phyloP scores from a whole-genome alignment of 1,284 basidiomycete species.

The Ganoderma multipileum region DNA sequence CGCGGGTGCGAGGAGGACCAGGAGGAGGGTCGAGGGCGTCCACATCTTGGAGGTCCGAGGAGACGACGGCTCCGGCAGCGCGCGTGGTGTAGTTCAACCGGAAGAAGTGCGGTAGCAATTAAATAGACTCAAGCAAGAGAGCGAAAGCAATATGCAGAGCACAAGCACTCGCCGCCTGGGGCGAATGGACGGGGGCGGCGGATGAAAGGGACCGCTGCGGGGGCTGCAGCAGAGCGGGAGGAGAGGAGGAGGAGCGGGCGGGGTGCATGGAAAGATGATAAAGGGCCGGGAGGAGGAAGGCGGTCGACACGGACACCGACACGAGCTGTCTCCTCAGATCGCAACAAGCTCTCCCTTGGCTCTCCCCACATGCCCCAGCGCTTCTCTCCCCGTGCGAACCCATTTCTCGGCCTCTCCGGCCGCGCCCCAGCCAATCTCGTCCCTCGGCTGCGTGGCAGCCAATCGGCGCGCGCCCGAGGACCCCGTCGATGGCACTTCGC shows the following conservation, averaged over 20 bases:
- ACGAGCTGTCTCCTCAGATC: slow-evolving; percentile 11
- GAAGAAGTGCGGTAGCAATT: background rate
- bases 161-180: slow-evolving; percentile 10
- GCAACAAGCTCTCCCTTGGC: slow-evolving; percentile 3
- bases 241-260: slow-evolving; percentile 11
- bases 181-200: slow-evolving; percentile 8
- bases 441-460: slow-evolving; percentile 2
- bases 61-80: background rate
- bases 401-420: slow-evolving; percentile 25
- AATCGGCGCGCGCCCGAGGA: slow-evolving; percentile 24
- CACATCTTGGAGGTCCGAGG: background rate
- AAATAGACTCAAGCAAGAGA: slow-evolving; percentile 4
- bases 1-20: slow-evolving; percentile 19
- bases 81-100: background rate
- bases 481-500: slow-evolving; percentile 13
- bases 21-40: slow-evolving; percentile 22
- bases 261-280: slow-evolving; percentile 28
- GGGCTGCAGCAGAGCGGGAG: slow-evolving; percentile 18
- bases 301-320: slow-evolving; percentile 19
- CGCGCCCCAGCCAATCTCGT: slow-evolving; percentile 15
- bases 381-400: slow-evolving; percentile 15
- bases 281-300: slow-evolving; percentile 21
- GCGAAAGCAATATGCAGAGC: slow-evolving; percentile 13
- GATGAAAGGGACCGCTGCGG: slow-evolving; percentile 10
- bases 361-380: slow-evolving; percentile 9